These are phyloP conservation scores for Plasmodium fragile DNA, from an alignment of 169 alveolate species.

Conservation along the genomic window DNA sequence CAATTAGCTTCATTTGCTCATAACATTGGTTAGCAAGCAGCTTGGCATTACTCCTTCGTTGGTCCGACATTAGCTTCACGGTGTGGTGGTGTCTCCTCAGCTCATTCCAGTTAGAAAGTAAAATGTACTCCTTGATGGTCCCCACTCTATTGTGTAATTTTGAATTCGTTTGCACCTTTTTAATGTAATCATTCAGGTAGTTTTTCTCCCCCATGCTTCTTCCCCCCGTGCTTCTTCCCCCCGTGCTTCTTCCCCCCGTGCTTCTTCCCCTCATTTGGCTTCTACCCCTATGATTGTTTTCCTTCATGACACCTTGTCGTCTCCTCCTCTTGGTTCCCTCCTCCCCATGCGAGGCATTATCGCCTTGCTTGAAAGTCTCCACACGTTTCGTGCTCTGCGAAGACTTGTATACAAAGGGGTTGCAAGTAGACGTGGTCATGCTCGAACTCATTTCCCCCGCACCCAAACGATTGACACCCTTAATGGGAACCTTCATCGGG, in stretches of 20 bases:
- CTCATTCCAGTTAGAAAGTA: constrained; percentile 7
- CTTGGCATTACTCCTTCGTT: constrained; percentile 9
- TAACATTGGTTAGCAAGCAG: constrained; percentile 28
- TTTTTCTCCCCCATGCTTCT: neutral
- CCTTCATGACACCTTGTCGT: neutral
- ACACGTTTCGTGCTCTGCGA: neutral
- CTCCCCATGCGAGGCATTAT: neutral
- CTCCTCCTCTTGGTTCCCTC: neutral
- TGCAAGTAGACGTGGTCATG: neutral
- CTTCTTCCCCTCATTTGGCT: neutral
- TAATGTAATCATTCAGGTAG: constrained; percentile 13
- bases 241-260: too few species aligned
- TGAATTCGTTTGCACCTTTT: neutral
- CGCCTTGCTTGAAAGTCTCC: neutral
- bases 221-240: neutral
- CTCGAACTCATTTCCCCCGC: neutral
- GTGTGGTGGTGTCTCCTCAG: constrained; percentile 25
- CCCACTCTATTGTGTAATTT: constrained; percentile 5
- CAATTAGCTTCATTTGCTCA: constrained; percentile 23
- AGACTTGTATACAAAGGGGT: neutral
- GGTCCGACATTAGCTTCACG: neutral
- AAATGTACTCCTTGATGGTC: constrained; percentile 23
- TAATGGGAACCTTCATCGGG: constrained; percentile 58
- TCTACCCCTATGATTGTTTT: neutral
- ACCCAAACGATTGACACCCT: constrained; percentile 1